phyloP scores from a whole-genome alignment of 78 protist genomes.

The Mantamonas sphyraenae region DNA sequence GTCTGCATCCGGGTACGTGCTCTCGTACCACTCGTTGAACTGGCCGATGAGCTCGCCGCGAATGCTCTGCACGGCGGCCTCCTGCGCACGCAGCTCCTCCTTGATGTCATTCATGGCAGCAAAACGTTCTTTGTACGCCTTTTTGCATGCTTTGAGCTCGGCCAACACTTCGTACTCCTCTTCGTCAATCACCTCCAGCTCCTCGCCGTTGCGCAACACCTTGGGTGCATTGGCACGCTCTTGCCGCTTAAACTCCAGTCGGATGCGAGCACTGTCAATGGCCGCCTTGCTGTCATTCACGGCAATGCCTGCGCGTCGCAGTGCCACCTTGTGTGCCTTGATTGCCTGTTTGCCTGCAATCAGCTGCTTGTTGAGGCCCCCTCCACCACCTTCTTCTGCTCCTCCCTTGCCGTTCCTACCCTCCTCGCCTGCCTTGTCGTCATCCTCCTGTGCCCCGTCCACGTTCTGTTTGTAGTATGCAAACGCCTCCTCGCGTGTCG shows the following conservation, averaged over 20 bases:
- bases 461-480: too few relatives aligned
- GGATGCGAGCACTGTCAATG: background rate
- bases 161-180: conserved; percentile 16
- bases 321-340: background rate
- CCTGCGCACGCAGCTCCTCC: too few relatives aligned
- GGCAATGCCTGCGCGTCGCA: background rate
- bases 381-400: too few relatives aligned
- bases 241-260: background rate
- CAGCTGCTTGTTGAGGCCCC: too few relatives aligned
- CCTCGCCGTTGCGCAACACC: background rate
- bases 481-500: too few relatives aligned
- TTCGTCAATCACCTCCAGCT: conserved; percentile 24
- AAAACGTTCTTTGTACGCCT: conserved; percentile 4
- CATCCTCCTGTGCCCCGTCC: too few relatives aligned
- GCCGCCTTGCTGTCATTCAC: background rate
- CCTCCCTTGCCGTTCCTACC: too few relatives aligned
- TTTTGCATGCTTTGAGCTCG: conserved; percentile 1
- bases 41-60: too few relatives aligned
- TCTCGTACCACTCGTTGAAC: background rate
- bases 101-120: too few relatives aligned
- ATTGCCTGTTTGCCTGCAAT: background rate
- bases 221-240: background rate
- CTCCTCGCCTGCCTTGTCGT: too few relatives aligned
- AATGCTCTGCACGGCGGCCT: too few relatives aligned
- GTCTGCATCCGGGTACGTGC: background rate